Evolutionary conservation across 2,329 filamentous ascomycete genomes (phyloP), one percentile per base, ranked within the genome.

Genomic region (Penicillium sp.): DNA sequence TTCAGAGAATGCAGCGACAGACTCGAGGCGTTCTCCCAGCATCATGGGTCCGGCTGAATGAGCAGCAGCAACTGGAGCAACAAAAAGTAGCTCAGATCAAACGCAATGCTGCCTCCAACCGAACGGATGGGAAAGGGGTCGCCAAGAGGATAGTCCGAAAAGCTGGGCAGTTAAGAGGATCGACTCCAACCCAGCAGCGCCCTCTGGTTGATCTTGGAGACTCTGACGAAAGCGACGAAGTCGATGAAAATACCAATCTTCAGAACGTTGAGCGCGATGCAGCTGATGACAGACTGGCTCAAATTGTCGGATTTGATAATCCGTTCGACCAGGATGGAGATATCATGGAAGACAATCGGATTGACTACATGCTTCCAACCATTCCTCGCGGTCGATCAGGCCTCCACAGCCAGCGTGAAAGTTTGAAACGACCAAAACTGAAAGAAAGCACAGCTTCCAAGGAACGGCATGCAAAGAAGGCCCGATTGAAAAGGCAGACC

Each of bases 21-120:
- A 73, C 72, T 9, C 68, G 68, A 43, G 72, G 72, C 17, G 72
- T 75, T 16, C 58, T 75, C 16, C 72, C 72, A 13, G 72, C 72
- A 4, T 75, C 72, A 16, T 74, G 69, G 67, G 45, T 70, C 16
- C 61, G 67, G 36, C 56, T 73, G 33, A 61, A 72, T 47, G 41
- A 58, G 60, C 33, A 61, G 64, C 41, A 58, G 58, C 23, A 60
- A 60, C n/a, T 53, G 44, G 43, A 53, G 51, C 18, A 52, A 39
- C 44, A 47, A 45, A 29, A 53, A 37, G 38, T 33, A 34, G 13
- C 45, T 37, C 53, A 56, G 13, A 39, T 41, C 21, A 50, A 50
- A 26, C 50, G 50, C n/a, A 54, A 59, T n/a, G 30, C 41, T 16
- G 36, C 41, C 18, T 15, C 43, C 1, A 48, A 50, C 11, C 51